Conservation (phyloP, 805 yeast species). For the Candida chauliodis region DNA sequence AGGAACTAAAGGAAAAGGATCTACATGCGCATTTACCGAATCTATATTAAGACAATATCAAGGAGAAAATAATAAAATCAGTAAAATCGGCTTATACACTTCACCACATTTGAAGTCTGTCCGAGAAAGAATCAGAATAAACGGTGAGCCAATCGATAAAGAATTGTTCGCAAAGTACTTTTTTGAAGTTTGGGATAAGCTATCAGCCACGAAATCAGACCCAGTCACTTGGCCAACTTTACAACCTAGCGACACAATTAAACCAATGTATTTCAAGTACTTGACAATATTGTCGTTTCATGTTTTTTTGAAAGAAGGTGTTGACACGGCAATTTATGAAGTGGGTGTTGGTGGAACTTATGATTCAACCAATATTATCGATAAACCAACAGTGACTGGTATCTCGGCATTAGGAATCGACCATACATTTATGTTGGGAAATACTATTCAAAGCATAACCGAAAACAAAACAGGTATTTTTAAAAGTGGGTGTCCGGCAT, state of each 20-base stretch:
- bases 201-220: slow-evolving; percentile 58
- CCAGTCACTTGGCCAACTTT: slow-evolving; percentile 53
- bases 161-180: slow-evolving; percentile 81
- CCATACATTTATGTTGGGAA: slow-evolving; percentile 82
- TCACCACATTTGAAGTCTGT: slow-evolving; percentile 95
- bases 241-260: slow-evolving; percentile 65
- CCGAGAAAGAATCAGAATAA: slow-evolving; percentile 83
- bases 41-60: slow-evolving; percentile 68
- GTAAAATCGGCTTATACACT: slow-evolving; percentile 86
- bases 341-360: slow-evolving; percentile 98
- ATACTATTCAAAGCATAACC: slow-evolving; percentile 83
- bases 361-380: slow-evolving; percentile 91
- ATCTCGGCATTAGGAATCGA: slow-evolving; percentile 87
- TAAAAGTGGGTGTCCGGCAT: slow-evolving; percentile 64
- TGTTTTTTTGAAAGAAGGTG: slow-evolving; percentile 80
- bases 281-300: slow-evolving; percentile 88
- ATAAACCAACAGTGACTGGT: slow-evolving; percentile 78
- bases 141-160: slow-evolving; percentile 83
- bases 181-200: slow-evolving; percentile 88
- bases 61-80: slow-evolving; percentile 23
- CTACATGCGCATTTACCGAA: slow-evolving; percentile 92
- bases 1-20: slow-evolving; percentile 98
- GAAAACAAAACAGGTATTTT: slow-evolving; percentile 97
- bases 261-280: slow-evolving; percentile 92
- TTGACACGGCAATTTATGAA: slow-evolving; percentile 92